These are phyloP conservation scores for Juncus inflexus DNA, from an alignment of 176 grass and related monocot species.

Conservation along the genomic window DNA sequence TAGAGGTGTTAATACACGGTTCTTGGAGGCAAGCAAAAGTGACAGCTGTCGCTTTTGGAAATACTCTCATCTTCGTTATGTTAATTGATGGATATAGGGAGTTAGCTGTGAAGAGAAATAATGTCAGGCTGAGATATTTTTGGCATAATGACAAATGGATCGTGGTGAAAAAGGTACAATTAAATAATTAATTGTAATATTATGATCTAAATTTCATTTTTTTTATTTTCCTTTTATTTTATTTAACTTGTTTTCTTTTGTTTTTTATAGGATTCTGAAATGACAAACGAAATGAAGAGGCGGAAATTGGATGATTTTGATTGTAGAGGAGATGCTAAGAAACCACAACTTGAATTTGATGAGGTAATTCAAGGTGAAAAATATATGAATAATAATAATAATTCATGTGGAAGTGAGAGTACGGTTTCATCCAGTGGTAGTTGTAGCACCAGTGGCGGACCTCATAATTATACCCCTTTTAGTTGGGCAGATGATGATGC, in stretches of 20 bases:
- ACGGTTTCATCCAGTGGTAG: slow-evolving; percentile 39
- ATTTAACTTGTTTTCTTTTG: slow-evolving; percentile 14
- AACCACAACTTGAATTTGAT: slow-evolving; percentile 11
- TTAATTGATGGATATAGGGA: slow-evolving; percentile 27
- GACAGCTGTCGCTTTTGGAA: slow-evolving; percentile 21
- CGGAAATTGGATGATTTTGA: background rate
- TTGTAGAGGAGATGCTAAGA: slow-evolving; percentile 10
- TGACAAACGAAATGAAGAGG: background rate
- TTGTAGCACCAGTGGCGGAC: slow-evolving; percentile 34
- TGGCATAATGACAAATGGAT: slow-evolving; percentile 38
- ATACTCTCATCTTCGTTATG: slow-evolving; percentile 34
- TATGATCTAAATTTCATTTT: background rate
- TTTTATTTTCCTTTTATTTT: slow-evolving; percentile 2
- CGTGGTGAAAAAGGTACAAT: slow-evolving; percentile 44
- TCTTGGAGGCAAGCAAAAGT: slow-evolving; percentile 44
- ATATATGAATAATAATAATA: slow-evolving; percentile 1
- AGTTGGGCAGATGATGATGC: slow-evolving; percentile 23
- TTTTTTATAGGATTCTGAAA: slow-evolving; percentile 22
- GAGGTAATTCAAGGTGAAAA: slow-evolving; percentile 24
- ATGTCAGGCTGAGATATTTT: slow-evolving; percentile 13
- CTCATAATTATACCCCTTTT: slow-evolving; percentile 17
- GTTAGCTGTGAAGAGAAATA: slow-evolving; percentile 21
- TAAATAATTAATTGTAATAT: slow-evolving; percentile 1
- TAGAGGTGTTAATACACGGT: slow-evolving; percentile 40
- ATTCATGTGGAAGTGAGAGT: slow-evolving; percentile 25